Evolutionary conservation across 495 filamentous ascomycete species (phyloP), one percentile per base, ranked within the genome.

Genomic region (Lophiostoma macrostomum): DNA sequence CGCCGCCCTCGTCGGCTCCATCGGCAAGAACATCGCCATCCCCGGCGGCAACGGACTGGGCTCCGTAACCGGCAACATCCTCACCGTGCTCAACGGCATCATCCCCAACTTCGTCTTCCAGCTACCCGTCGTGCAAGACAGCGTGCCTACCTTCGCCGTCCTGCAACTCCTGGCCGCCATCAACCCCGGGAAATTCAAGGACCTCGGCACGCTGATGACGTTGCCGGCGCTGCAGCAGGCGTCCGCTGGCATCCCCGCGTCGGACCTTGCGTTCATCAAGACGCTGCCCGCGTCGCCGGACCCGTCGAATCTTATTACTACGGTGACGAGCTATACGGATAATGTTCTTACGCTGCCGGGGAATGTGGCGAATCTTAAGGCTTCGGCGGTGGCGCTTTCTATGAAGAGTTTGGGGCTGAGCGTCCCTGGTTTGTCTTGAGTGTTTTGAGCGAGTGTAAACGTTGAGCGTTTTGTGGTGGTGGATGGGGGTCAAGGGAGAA

Each of bases 61-160:
- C 23, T 13, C 28, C 20, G 18, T 54, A n/a, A 54, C 50, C n/a
- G 13, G 8, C 1, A 35, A 31, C 27, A 53, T 60, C 44, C 30
- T 49, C 34, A 11, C 18, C 23, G 28, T 45, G 16, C 42, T 60
- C 42, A 42, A 47, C 27, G 35, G 41, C 31, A 49, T 46, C 32
- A 49, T 52, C 8, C 56, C 56, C 35, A 31, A 32, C 24, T 60
- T 54, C 58, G 29, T 55, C 51, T 61, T 61, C 58, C 30, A 55
- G 46, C 58, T 51, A 0, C 51, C 58, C 30, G 44, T 50, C 27
- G 50, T 60, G 6, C 56, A 50, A 23, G 51, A 56, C 51, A 30
- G 44, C 1, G 43, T 48, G 30, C 24, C 52, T 22, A 46, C 39
- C 12, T 46, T 61, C 24, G 51, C 43, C 12, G 50, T 56, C 14